phyloP scores from a whole-genome alignment of 2,329 filamentous ascomycete genomes.

The Pyricularia grisea region DNA sequence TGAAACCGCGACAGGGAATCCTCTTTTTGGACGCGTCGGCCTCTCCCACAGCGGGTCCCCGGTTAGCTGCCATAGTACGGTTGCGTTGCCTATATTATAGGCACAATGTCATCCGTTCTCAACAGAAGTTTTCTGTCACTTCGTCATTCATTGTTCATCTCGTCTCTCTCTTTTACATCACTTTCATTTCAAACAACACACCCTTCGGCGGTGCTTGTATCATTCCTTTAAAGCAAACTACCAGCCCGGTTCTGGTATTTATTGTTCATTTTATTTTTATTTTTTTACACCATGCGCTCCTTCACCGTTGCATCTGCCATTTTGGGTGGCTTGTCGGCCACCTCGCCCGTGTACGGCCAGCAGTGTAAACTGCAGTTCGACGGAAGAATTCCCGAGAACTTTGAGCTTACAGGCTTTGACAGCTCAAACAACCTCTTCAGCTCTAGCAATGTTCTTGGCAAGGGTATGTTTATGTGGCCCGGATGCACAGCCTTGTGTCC shows the following conservation, averaged over 20 bases:
- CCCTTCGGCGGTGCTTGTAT: not conserved
- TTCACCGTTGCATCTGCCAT: not conserved
- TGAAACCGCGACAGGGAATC: not conserved
- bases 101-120: not conserved
- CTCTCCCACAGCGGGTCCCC: not conserved
- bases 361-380: constrained; percentile 33
- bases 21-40: not conserved
- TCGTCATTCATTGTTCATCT: not conserved
- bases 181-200: not conserved
- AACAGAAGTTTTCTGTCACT: not conserved
- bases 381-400: constrained; percentile 30
- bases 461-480: constrained; percentile 18
- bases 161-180: not conserved
- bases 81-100: not conserved
- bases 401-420: constrained; percentile 30
- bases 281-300: constrained; percentile 1
- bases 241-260: not conserved
- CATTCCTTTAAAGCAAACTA: not conserved
- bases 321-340: constrained; percentile 6
- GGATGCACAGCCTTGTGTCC: not conserved
- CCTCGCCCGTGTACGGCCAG: constrained; percentile 14
- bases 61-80: not conserved
- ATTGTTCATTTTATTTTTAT: not conserved
- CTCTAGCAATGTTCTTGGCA: constrained; percentile 41
- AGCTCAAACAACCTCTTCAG: constrained; percentile 33